Percentiles rank a stretch among this genome's conserved stretches.
These are phyloP conservation scores for Tetrapisispora iriomotensis DNA, from an alignment of 805 yeast species.

Conservation along the genomic window DNA sequence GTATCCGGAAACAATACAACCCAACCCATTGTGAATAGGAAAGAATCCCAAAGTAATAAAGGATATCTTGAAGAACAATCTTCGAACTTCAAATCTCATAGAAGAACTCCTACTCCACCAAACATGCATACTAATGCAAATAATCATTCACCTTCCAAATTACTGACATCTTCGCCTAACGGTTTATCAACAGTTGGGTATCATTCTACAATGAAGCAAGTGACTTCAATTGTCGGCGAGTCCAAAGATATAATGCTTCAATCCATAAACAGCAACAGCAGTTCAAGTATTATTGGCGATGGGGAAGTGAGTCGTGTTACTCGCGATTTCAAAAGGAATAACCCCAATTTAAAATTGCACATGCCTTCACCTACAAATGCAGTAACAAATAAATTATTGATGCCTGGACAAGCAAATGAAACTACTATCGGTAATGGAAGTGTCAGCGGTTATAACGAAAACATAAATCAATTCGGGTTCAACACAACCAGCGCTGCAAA, in stretches of 20 bases:
- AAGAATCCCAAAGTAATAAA: constrained; percentile 4
- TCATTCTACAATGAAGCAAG: constrained; percentile 23
- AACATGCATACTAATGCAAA: constrained; percentile 22
- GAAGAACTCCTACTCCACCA: constrained; percentile 43
- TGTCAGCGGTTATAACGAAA: constrained; percentile 12
- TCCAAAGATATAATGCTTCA: constrained; percentile 23
- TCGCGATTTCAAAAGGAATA: constrained; percentile 33
- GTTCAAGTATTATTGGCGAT: constrained; percentile 1
- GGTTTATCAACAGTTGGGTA: background rate
- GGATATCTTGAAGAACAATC: constrained; percentile 7
- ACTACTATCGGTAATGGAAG: background rate
- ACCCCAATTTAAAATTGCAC: constrained; percentile 53
- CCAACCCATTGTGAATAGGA: constrained; percentile 20
- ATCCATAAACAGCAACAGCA: constrained; percentile 28
- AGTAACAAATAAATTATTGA: constrained; percentile 22
- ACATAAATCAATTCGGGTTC: constrained; percentile 48
- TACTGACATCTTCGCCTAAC: constrained; percentile 9
- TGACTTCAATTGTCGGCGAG: no score
- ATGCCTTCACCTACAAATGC: constrained; percentile 63
- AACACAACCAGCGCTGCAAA: constrained; percentile 41
- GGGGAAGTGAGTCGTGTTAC: constrained; percentile 21
- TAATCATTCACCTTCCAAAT: constrained; percentile 10
- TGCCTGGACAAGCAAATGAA: constrained; percentile 1
- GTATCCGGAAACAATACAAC: constrained; percentile 17
- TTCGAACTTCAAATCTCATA: constrained; percentile 4